Evolutionary conservation across 495 filamentous ascomycete genomes (phyloP).

Genomic region (Zalerion maritima): DNA sequence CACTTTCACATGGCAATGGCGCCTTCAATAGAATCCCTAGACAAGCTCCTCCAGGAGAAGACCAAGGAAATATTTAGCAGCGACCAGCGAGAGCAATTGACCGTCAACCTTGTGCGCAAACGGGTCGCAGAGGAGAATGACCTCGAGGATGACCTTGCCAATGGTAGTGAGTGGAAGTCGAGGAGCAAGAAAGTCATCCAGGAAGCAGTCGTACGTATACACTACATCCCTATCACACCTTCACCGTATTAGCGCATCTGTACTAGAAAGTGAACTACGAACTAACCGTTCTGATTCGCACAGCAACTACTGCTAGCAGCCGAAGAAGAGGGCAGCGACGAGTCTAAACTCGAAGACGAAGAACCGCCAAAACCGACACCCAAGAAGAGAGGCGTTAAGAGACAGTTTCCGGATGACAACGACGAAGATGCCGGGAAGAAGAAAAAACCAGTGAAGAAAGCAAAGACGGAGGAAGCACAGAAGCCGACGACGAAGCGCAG

Average conservation of each 20-base stretch:
- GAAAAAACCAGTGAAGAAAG: constrained; percentile 7
- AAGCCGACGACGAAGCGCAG: constrained; percentile 8
- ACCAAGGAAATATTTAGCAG: constrained; percentile 42
- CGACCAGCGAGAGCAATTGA: constrained; percentile 48
- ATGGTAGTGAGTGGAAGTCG: constrained; percentile 56
- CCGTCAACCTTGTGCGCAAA: constrained; percentile 59
- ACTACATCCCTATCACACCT: constrained; percentile 2
- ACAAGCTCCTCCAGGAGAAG: constrained; percentile 41
- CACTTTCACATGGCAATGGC: no score
- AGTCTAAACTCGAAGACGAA: constrained; percentile 6
- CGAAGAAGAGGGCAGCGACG: constrained; percentile 5
- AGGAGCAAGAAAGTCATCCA: constrained; percentile 62
- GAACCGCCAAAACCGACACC: constrained; percentile 6
- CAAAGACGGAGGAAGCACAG: constrained; percentile 1
- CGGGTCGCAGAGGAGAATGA: constrained; percentile 48
- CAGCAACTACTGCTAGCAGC: constrained; percentile 11
- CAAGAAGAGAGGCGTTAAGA: constrained; percentile 16
- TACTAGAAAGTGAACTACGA: neutral
- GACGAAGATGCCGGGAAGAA: constrained; percentile 5
- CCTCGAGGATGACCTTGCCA: constrained; percentile 58
- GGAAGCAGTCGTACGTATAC: constrained; percentile 47
- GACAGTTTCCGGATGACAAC: constrained; percentile 14
- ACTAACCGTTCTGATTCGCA: neutral
- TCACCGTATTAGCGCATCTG: constrained; percentile 2
- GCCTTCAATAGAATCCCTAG: constrained; percentile 18